These are phyloP conservation scores for Potentilla sterilis DNA, from an alignment of 306 rosid species.

Conservation along the genomic window DNA sequence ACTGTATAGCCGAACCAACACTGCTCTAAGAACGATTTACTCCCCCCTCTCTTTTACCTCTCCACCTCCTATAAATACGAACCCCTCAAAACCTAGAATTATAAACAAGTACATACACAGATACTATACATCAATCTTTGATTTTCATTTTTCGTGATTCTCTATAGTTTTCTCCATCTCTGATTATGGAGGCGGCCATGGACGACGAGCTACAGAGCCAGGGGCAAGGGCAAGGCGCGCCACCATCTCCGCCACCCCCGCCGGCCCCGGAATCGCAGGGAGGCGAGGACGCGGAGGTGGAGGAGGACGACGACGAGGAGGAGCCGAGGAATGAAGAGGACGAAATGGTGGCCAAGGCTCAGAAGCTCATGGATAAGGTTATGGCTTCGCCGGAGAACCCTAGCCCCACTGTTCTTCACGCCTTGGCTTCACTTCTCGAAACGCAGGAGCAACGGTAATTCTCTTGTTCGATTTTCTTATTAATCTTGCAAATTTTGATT, in stretches of 20 bases:
- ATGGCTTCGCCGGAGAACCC: conserved; percentile 77
- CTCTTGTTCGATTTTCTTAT: not conserved
- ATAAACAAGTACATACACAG: not conserved
- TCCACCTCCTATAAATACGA: not conserved
- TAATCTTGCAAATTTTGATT: not conserved
- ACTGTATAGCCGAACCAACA: conserved; percentile 21
- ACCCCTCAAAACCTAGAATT: not conserved
- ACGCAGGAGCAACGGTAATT: conserved; percentile 64
- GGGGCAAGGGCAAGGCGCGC: conserved; percentile 29
- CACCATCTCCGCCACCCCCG: conserved; percentile 30
- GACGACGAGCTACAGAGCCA: conserved; percentile 43
- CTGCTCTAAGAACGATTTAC: not conserved
- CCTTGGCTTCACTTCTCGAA: conserved; percentile 85
- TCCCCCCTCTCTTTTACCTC: conserved; percentile 15
- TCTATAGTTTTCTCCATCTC: not conserved
- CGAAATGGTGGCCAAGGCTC: conserved; percentile 67
- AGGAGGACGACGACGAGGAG: conserved; percentile 64
- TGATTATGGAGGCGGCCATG: conserved; percentile 44
- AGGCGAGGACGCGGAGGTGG: conserved; percentile 47
- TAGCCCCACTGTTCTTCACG: conserved; percentile 64
- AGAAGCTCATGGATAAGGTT: conserved; percentile 75
- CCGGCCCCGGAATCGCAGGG: conserved; percentile 36
- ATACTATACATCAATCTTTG: not conserved
- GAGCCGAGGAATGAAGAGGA: conserved; percentile 75
- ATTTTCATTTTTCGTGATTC: not conserved